Evolutionary conservation across 1,284 basidiomycete genomes (phyloP).

Genomic region (Puccinia coronata): DNA sequence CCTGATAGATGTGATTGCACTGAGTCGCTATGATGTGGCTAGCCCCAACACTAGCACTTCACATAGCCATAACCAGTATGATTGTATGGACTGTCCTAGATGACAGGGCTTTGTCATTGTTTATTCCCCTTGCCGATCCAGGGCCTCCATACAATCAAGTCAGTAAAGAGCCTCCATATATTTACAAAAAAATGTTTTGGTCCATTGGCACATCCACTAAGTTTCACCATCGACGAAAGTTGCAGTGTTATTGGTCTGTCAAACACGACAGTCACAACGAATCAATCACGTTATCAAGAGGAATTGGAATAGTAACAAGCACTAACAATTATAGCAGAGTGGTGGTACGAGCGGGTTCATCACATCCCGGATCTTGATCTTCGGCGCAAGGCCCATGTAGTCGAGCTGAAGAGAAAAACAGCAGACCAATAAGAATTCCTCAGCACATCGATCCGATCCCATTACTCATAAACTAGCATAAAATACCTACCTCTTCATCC

Average conservation of each 20-base stretch:
- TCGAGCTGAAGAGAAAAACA: not conserved
- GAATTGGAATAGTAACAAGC: not conserved
- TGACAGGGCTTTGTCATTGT: no score
- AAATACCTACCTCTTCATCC: conserved; percentile 2
- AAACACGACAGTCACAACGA: not conserved
- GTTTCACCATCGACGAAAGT: not conserved
- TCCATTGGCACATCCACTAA: not conserved
- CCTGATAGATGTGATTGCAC: no score
- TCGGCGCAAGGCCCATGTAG: conserved; percentile 20
- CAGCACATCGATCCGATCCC: no score
- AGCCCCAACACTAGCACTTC: no score
- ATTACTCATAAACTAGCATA: no score
- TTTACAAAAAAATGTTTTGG: not conserved
- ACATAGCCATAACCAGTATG: no score
- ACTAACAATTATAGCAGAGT: conserved; percentile 36
- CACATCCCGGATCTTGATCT: conserved; percentile 8
- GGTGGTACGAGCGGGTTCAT: conserved; percentile 21
- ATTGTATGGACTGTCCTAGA: no score
- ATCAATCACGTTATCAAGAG: not conserved
- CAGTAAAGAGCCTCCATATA: no score
- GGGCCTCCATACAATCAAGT: no score
- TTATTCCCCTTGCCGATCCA: no score
- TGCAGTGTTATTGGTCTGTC: not conserved
- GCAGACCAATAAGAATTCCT: no score
- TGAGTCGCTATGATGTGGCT: no score